phyloP scores from a whole-genome alignment of 768 basidiomycete genomes.

The Gautieria morchelliformis region DNA sequence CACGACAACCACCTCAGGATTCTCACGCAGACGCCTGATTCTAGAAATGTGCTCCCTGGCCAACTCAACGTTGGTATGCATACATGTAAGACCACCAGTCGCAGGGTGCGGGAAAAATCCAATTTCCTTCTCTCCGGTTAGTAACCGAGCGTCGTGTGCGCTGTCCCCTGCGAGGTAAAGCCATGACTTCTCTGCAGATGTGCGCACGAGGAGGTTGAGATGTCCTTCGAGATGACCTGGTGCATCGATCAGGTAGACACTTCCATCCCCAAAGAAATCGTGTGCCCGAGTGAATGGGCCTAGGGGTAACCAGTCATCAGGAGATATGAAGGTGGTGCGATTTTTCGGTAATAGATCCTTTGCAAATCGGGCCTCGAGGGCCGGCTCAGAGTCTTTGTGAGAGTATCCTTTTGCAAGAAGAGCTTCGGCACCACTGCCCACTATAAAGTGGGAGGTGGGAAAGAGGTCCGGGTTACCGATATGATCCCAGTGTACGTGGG shows the following conservation, averaged over 20 bases:
- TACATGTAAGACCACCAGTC: slow-evolving; percentile 25
- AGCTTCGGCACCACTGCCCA: slow-evolving; percentile 31
- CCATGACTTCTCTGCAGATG: slow-evolving; percentile 44
- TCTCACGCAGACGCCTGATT: slow-evolving; percentile 28
- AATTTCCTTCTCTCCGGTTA: slow-evolving; percentile 36
- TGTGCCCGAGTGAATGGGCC: slow-evolving; percentile 41
- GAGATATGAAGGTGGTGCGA: slow-evolving; percentile 26
- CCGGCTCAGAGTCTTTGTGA: slow-evolving; percentile 19
- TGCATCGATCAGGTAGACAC: slow-evolving; percentile 47
- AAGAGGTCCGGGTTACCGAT: slow-evolving; percentile 39
- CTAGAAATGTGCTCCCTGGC: slow-evolving; percentile 34
- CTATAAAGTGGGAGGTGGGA: slow-evolving; percentile 35
- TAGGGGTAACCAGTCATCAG: slow-evolving; percentile 28
- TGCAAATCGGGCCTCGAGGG: slow-evolving; percentile 17
- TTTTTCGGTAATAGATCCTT: slow-evolving; percentile 25
- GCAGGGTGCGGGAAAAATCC: slow-evolving; percentile 13
- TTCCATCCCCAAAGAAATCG: slow-evolving; percentile 50
- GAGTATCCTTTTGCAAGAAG: slow-evolving; percentile 35
- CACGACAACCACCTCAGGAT: slow-evolving; percentile 35
- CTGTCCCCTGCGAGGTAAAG: slow-evolving; percentile 46
- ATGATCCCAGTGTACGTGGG: slow-evolving; percentile 47
- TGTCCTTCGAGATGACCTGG: slow-evolving; percentile 51
- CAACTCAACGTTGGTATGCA: slow-evolving; percentile 32
- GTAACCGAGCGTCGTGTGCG: slow-evolving; percentile 44
- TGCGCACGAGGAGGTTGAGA: slow-evolving; percentile 43